Conservation (phyloP, 306 rosid genomes). For the Rubus idaeus region DNA sequence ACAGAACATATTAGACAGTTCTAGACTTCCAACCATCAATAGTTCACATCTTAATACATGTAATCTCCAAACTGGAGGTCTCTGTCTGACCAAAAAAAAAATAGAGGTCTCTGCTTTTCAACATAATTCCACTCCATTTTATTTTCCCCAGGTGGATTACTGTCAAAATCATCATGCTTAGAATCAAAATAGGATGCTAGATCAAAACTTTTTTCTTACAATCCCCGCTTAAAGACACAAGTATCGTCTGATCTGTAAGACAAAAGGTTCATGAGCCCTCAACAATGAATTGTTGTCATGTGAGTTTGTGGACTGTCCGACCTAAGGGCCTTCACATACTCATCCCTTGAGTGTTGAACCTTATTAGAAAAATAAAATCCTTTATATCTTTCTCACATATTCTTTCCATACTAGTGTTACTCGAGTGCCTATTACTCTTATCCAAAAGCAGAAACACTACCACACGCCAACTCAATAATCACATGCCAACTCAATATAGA, state of each 20-base stretch:
- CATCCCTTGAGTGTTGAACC: neutral
- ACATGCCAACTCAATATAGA: neutral
- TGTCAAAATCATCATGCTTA: neutral
- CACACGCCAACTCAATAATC: neutral
- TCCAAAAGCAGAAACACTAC: neutral
- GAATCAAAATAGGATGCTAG: neutral
- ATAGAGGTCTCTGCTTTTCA: no score
- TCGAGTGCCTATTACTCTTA: neutral
- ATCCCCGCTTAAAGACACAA: neutral
- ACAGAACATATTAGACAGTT: neutral
- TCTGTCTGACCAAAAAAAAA: neutral
- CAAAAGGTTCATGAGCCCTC: neutral
- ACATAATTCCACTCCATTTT: neutral
- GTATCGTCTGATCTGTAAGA: neutral
- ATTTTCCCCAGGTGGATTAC: neutral
- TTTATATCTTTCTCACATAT: neutral
- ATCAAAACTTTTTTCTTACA: neutral
- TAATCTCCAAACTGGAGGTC: neutral
- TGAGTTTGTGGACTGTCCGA: neutral
- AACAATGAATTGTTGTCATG: neutral
- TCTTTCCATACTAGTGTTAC: neutral
- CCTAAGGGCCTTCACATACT: neutral
- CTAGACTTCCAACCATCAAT: neutral
- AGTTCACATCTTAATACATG: no score
- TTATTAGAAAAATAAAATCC: constrained; percentile 7